Evolutionary conservation across 805 yeast species (phyloP), one percentile per base, ranked within the genome.

Genomic region (Wickerhamiella sorbophila): DNA sequence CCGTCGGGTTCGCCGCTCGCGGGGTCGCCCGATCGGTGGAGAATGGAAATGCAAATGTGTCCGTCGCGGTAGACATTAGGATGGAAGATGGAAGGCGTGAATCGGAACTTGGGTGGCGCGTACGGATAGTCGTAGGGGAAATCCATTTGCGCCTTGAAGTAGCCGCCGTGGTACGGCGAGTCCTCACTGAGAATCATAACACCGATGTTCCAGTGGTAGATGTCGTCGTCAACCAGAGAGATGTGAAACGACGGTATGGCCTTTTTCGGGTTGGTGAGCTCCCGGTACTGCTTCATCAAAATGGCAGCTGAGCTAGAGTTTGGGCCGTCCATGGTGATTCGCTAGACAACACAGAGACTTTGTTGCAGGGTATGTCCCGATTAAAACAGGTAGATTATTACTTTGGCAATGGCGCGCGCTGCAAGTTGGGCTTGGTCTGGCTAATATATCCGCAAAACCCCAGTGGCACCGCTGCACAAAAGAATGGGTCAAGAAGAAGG

Each of bases 21-120:
- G 16, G 81, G 82, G 57, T 86, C 94, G 19, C 95, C 96, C 15
- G 88, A 81, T 50, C 79, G 83, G 61, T 88, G 97, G 46, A 88
- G 68, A 48, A 88, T 88, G 40, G 95, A 84, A 46, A 87, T 86
- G 67, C 97, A 88, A 37, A 91, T 69, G 51, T 93, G 66, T 15
- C 97, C 97, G 61, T 87, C 95, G 46, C 84, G 73, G 63, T 88
- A 88, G 42, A 88, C 94, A 59, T 88, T 88, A 20, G 97, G 97
- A 56, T 88, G 97, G 64, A 77, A 87, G 51, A 88, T 83, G 34
- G 94, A 79, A 12, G 96, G 95, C 5, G 88, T 79, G 67, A 88
- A 88, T 52, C 93, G 70, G 65, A 86, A 88, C 31, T 80, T 75
- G 34, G 97, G 98, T 22, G 98, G 98, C 18, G 83, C 67, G 57